Base-by-base conservation (phyloP, 257 asterid genomes). In the Solanum chaucha region DNA sequence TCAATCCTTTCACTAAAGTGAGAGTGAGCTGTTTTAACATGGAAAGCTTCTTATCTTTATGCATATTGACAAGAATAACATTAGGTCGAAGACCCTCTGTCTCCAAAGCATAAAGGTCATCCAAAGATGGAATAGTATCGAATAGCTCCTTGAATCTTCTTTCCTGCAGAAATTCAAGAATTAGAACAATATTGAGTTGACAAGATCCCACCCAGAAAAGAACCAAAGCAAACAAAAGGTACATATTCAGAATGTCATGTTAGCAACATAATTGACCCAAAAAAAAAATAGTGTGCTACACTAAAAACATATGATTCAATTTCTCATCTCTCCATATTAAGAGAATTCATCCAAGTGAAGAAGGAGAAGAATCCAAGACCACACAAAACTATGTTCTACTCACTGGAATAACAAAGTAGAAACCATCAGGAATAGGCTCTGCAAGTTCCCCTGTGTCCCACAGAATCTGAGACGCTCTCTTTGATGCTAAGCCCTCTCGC, bases 111-210 rank as follows among this genome's bases (percentile, higher is more conserved):
- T 92, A 92, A 86, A 96, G 98, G 90, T 94, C 98, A 64, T 93
- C 98, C 85, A 95, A 87, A 88, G 98, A 88, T 84, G 99, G 99
- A 86, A 95, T 89, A 85, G 92, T 87, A 85, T 96, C 96, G 89
- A 94, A 95, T 86, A 91, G 95, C 93, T 95, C 98, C 94, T 93
- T 96, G 91, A 95, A 92, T 93, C 98, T 93, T 95, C 96, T 93
- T 93, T 95, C 99, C 99, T 96, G 87, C 93, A 92, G 86, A 89
- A 88, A 82, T 86, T 44, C 86, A 86, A 84, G 87, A 83, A 92
- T 84, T 89, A 78, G 58, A 61, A 72, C 67, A 67, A 30, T 58
- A 36, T 34, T 51, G 64, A 72, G 24, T 82, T 65, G 68, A 55
- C 51, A 85, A 41, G 77, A 73, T 44, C 32, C 67, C 67, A 24